Conservation (phyloP, 1,284 basidiomycete genomes). For the Cryptococcus sp. region DNA sequence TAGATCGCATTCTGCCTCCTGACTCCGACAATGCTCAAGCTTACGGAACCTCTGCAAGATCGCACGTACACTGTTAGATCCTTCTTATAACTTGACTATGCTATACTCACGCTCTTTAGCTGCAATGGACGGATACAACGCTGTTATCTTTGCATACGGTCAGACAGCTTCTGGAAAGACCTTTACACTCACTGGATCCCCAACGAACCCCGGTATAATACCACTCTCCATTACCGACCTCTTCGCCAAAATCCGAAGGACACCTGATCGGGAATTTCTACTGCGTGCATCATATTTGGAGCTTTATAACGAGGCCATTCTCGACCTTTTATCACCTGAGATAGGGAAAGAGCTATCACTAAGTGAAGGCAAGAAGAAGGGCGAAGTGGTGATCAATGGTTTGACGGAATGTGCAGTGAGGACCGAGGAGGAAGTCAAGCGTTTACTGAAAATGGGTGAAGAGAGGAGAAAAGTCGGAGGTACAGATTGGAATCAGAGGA, state of each 20-base stretch:
- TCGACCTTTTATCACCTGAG: conserved; percentile 52
- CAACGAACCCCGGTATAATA: conserved; percentile 86
- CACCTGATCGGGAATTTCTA: conserved; percentile 70
- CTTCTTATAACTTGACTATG: not conserved
- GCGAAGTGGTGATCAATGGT: conserved; percentile 46
- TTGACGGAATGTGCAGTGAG: conserved; percentile 66
- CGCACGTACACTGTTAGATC: conserved; percentile 63
- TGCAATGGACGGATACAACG: conserved; percentile 94
- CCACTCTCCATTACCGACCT: conserved; percentile 71
- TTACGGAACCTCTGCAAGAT: conserved; percentile 76
- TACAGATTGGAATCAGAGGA: conserved; percentile 96
- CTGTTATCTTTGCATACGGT: conserved; percentile 90
- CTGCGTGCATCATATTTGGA: conserved; percentile 92
- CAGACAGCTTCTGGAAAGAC: conserved; percentile 73
- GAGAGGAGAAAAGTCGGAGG: conserved; percentile 83
- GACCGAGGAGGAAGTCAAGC: conserved; percentile 74
- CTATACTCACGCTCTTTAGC: conserved; percentile 45
- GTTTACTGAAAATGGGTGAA: conserved; percentile 79
- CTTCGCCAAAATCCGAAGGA: conserved; percentile 49
- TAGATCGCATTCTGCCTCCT: conserved; percentile 38
- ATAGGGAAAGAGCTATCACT: conserved; percentile 37
- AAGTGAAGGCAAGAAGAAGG: conserved; percentile 45
- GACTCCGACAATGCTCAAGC: conserved; percentile 74
- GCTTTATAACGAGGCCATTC: conserved; percentile 92
- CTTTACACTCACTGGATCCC: conserved; percentile 77